Percentiles rank a stretch among this genome's conserved stretches.
Conservation (phyloP, 2,329 filamentous ascomycete genomes). For the Myrmaecium sp. region DNA sequence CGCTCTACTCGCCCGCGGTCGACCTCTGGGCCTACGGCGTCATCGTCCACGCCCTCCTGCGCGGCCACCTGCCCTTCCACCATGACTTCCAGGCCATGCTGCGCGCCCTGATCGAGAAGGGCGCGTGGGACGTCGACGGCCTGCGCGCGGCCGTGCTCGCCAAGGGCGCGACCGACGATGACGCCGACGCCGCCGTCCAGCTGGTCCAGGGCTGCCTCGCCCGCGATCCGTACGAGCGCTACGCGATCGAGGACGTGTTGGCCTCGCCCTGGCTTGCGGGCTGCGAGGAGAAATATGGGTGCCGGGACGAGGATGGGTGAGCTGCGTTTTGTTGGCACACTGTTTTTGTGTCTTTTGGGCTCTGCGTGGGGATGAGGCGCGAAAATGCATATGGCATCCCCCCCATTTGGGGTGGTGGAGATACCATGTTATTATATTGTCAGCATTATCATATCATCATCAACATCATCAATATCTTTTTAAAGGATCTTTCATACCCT, state of each 20-base stretch:
- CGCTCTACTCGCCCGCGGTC: conserved; percentile 35
- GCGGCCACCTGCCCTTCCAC: conserved; percentile 45
- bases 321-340: no score
- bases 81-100: conserved; percentile 42
- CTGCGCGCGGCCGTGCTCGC: conserved; percentile 27
- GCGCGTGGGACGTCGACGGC: conserved; percentile 38
- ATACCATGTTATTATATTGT: no score
- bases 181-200: conserved; percentile 32
- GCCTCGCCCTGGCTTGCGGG: conserved; percentile 36
- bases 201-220: conserved; percentile 43
- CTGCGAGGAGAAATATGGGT: conserved; percentile 14
- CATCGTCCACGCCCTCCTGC: conserved; percentile 42
- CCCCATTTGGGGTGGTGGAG: no score
- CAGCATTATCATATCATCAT: no score
- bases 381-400: no score
- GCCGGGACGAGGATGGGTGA: no score
- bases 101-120: conserved; percentile 40
- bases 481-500: no score
- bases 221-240: conserved; percentile 36
- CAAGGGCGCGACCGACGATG: conserved; percentile 15
- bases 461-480: no score
- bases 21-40: conserved; percentile 54
- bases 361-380: no score
- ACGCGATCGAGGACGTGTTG: conserved; percentile 40
- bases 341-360: no score